Percentiles rank a stretch among this genome's conserved stretches.
Evolutionary conservation across 2,329 filamentous ascomycete species (phyloP).

Genomic region (Thielaviopsis populi): DNA sequence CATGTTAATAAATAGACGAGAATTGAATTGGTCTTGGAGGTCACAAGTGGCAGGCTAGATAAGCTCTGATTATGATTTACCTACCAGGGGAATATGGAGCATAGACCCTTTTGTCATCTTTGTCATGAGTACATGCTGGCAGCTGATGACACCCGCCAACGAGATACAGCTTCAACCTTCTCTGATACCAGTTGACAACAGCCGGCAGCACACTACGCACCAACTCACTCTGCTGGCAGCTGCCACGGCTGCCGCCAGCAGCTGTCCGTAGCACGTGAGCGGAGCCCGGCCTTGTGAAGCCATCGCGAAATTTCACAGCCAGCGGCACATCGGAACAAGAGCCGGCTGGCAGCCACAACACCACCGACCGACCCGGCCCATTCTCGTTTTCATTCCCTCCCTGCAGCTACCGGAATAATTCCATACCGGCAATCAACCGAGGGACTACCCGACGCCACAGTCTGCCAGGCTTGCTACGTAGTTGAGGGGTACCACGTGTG

Average conservation of each 20-base stretch:
- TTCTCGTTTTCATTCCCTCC: background rate
- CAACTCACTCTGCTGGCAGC: background rate
- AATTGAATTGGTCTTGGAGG: background rate
- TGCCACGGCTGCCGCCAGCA: background rate
- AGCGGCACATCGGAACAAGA: background rate
- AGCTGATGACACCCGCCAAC: too few relatives aligned
- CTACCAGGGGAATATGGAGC: background rate
- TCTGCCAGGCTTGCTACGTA: background rate
- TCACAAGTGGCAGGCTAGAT: background rate
- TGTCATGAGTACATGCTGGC: too few relatives aligned
- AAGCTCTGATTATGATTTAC: background rate
- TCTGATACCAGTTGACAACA: background rate
- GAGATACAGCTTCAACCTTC: too few relatives aligned
- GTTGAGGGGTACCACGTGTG: background rate
- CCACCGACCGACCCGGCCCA: slow-evolving; percentile 9
- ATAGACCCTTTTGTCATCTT: background rate
- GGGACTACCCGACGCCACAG: background rate
- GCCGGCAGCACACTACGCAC: background rate
- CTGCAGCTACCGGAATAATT: background rate
- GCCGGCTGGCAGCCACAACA: background rate
- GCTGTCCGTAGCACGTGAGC: slow-evolving; percentile 14
- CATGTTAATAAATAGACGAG: background rate
- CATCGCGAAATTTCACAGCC: slow-evolving; percentile 15
- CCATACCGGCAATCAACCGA: background rate
- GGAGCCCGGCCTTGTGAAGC: slow-evolving; percentile 11